phyloP scores from a whole-genome alignment of 768 basidiomycete species.

The Panellus pusillus region DNA sequence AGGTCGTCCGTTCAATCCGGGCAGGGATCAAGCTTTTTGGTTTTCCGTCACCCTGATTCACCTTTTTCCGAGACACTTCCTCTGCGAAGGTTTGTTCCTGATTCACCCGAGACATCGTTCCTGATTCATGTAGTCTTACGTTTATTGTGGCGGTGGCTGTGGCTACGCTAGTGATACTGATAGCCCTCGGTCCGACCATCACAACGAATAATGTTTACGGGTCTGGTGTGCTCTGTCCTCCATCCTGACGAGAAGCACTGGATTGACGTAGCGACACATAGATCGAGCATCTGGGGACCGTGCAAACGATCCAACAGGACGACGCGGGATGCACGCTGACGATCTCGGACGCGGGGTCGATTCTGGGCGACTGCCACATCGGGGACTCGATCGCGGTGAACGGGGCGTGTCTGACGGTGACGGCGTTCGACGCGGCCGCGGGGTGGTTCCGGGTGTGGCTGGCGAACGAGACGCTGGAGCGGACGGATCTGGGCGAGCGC shows the following conservation, averaged over 20 bases:
- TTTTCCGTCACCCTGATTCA: neutral
- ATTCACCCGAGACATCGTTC: no score
- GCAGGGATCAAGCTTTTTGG: constrained; percentile 30
- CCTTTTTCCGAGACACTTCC: no score
- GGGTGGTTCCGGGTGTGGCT: constrained; percentile 94
- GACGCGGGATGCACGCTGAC: constrained; percentile 79
- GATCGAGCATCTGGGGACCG: constrained; percentile 89
- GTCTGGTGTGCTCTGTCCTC: constrained; percentile 53
- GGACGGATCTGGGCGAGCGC: constrained; percentile 90
- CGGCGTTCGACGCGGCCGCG: constrained; percentile 65
- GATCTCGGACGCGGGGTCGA: constrained; percentile 65
- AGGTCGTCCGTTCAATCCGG: constrained; percentile 46
- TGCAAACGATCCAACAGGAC: constrained; percentile 64
- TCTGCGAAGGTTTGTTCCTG: no score
- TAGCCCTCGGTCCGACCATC: no score
- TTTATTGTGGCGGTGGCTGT: no score
- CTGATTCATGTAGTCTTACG: no score
- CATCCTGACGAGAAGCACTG: neutral
- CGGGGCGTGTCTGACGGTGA: constrained; percentile 89
- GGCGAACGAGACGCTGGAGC: constrained; percentile 89
- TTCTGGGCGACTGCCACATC: constrained; percentile 85
- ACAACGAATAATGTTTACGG: constrained; percentile 67
- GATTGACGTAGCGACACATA: constrained; percentile 29
- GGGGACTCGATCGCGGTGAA: constrained; percentile 95
- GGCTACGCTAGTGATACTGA: no score